Base-by-base conservation (phyloP, 495 filamentous ascomycete genomes). In the Xylaria grammica region DNA sequence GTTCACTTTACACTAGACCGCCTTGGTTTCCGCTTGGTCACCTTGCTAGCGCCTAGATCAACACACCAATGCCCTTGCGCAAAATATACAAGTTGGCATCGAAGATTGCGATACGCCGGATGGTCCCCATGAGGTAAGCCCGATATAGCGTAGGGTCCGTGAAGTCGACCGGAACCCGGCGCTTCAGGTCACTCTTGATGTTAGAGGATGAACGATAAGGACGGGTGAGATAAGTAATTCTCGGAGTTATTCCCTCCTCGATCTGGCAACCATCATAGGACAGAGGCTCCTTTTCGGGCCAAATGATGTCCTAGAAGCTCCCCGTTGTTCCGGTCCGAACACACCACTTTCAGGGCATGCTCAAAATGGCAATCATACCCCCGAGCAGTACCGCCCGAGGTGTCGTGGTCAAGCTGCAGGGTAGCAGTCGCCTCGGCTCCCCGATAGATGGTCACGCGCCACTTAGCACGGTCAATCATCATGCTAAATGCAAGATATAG, bases 61-160 rank as follows among this genome's bases (percentile, higher is more conserved):
- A 32, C 60, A 13, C 49, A 20, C 49, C 9, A 53, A 54, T 36
- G 49, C 60, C 10, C n/a, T 44, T 30, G 27, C 36, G n/a, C 26
- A 24, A 45, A 22, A 34, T 4, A 42, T 17, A 40, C 40, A 11
- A 24, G 30, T 36, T 15, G 26, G 44, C 1, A 32, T 29, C 30
- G 26, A 50, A 29, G 20, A 60, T 38, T 50, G 45, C 22, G 19
- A 60, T 55, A 48, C 15, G 29, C 52, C 60, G 60, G 50, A 48
- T 11, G 36, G 27, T 55, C 60, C 51, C 50, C 60, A 55, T 63
- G 19, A 19, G 50, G 60, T 17, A 63, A 63, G 19, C 50, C 60
- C 60, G 60, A 63, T n/a, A 38, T 27, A 9, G n/a, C 19, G 9
- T 19, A 53, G 13, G 51, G 60, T 36, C 60, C 50, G 40, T 29